Percentiles rank a stretch among this genome's conserved stretches.
Conservation (phyloP, 2,329 filamentous ascomycete genomes). For the Arthrinium puccinioides region DNA sequence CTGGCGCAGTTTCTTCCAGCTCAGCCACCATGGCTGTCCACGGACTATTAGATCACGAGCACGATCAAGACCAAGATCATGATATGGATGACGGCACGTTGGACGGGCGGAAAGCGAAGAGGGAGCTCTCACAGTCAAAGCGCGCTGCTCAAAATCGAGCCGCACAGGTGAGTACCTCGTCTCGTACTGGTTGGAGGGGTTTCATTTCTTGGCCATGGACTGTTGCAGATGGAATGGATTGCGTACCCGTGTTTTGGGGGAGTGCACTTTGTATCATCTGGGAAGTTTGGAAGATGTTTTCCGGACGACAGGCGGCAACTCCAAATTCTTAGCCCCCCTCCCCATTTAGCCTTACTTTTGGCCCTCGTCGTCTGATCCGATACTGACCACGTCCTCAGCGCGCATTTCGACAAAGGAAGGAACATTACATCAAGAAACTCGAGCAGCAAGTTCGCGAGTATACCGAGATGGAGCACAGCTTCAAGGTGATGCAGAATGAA, state of each 20-base stretch:
- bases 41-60: conserved; percentile 21
- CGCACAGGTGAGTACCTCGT: conserved; percentile 71
- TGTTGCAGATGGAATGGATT: too few species aligned
- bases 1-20: conserved; percentile 18
- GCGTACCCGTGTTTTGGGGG: neutral
- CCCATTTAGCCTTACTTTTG: neutral
- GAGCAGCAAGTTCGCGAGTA: conserved; percentile 88
- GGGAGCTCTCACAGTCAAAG: conserved; percentile 91
- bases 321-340: too few species aligned
- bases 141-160: conserved; percentile 94
- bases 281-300: too few species aligned
- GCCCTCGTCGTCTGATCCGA: neutral
- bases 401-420: conserved; percentile 94
- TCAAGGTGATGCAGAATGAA: conserved; percentile 76
- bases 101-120: conserved; percentile 70
- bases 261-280: neutral
- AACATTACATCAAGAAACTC: conserved; percentile 95
- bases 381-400: conserved; percentile 38
- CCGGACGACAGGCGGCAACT: too few species aligned
- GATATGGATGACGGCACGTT: conserved; percentile 25
- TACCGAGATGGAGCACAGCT: conserved; percentile 65
- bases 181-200: too few species aligned
- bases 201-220: too few species aligned
- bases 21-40: conserved; percentile 21
- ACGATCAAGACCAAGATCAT: conserved; percentile 23